Base-by-base conservation (phyloP, 768 basidiomycete genomes). In the Fibroporia radiculosa region DNA sequence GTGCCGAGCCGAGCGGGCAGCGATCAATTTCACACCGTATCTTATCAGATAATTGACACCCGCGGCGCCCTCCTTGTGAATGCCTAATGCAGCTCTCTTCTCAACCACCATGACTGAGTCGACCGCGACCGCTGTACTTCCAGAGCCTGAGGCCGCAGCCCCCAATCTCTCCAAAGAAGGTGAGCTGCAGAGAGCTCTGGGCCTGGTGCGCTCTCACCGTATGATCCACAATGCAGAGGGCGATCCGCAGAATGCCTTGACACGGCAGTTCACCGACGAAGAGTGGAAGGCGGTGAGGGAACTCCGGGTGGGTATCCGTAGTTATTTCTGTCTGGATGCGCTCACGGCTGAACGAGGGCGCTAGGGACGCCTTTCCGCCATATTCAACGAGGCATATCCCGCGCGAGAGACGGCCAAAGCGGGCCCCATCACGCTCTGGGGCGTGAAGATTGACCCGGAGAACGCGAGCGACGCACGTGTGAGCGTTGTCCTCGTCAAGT, bases 401-500 rank as follows among this genome's bases (percentile, higher is more conserved):
- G 77, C 84, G 40, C 71, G 76, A 36, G 66, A 74, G 36, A 78
- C 73, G 10, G n/a, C n/a, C n/a, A 73, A 67, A 44, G 66, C 68
- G 0, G 68, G 67, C 1, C 63, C 79, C 7, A 71, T 84, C 51
- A 62, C 52, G 4, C 59, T 91, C 45, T 91, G 88, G 88, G 83
- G 85, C 22, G 76, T 91, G 16, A 62, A 58, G 1, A 73, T 91
- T 44, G 74, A 84, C 59, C 82, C 88, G 2, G 48, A 45, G 2
- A 65, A 68, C 44, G 74, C 77, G 38, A 56, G 55, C 37, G 74
- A 86, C 58, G 78, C 85, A 1, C 73, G 75, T 6, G 75, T 78
- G 47, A 87, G 83, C 55, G 84, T 90, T 25, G 56, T 90, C 7
- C 68, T 91, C 28, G 77, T 89, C 75, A 89, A 90, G 58, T 91